phyloP scores from a whole-genome alignment of 1,284 basidiomycete species.

The Heimioporus punctisporus region DNA sequence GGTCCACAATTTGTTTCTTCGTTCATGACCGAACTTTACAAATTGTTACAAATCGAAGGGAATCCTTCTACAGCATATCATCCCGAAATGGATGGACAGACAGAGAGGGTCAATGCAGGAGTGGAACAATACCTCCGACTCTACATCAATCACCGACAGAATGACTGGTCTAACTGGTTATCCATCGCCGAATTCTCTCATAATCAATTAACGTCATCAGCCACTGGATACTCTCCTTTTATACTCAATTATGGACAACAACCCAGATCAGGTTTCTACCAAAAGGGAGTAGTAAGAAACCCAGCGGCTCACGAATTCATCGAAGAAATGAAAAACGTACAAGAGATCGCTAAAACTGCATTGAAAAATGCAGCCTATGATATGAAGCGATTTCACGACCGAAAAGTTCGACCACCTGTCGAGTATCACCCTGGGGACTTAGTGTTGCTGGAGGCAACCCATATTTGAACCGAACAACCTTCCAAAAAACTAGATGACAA shows the following conservation, averaged over 20 bases:
- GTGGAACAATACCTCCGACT: background rate
- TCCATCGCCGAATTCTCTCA: background rate
- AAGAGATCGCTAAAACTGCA: too few species aligned
- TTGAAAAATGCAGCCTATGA: too few species aligned
- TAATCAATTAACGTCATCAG: background rate
- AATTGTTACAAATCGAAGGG: background rate
- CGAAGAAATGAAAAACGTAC: too few species aligned
- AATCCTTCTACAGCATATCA: background rate
- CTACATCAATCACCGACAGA: background rate
- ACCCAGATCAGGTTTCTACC: background rate
- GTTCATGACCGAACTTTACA: constrained; percentile 31
- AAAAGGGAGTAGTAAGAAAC: background rate
- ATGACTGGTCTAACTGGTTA: background rate
- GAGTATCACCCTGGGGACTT: too few species aligned
- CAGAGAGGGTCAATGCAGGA: background rate
- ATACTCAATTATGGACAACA: background rate
- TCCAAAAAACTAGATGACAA: too few species aligned
- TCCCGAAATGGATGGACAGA: background rate
- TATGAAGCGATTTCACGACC: too few species aligned
- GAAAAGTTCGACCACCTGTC: too few species aligned
- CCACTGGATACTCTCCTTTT: background rate
- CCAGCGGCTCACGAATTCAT: background rate
- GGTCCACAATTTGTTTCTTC: constrained; percentile 3
- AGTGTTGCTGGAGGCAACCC: too few species aligned
- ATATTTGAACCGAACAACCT: too few species aligned